Evolutionary conservation across 345 rosid species (phyloP).

Genomic region (Theobroma cacao): DNA sequence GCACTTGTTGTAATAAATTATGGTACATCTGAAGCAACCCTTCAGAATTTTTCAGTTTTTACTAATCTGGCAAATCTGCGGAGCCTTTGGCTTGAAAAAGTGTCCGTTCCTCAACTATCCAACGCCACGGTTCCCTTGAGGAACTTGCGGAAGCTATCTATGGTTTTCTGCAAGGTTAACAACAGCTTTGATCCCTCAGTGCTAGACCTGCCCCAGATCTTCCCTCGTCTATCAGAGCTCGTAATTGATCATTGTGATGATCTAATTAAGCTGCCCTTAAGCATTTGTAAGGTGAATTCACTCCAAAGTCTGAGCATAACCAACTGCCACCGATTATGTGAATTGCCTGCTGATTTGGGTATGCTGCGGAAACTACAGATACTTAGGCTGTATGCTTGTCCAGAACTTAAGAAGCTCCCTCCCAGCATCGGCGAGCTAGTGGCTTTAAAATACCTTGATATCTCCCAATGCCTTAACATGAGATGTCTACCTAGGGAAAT

Average conservation of each 20-base stretch:
- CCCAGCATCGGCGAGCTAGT: slow-evolving; percentile 48
- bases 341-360: slow-evolving; percentile 53
- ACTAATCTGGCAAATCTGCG: slow-evolving; percentile 48
- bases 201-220: slow-evolving; percentile 44
- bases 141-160: slow-evolving; percentile 58
- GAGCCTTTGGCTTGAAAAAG: slow-evolving; percentile 91
- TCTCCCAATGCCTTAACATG: slow-evolving; percentile 72
- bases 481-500: slow-evolving; percentile 57
- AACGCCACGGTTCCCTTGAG: slow-evolving; percentile 41
- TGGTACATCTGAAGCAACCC: slow-evolving; percentile 46
- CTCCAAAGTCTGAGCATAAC: slow-evolving; percentile 72
- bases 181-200: slow-evolving; percentile 51
- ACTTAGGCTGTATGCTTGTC: slow-evolving; percentile 79
- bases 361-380: slow-evolving; percentile 46
- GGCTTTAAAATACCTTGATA: slow-evolving; percentile 61
- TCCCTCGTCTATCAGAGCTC: slow-evolving; percentile 64
- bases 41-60: slow-evolving; percentile 53
- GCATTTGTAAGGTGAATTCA: slow-evolving; percentile 45
- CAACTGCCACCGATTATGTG: slow-evolving; percentile 70
- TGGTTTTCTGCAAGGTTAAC: slow-evolving; percentile 70
- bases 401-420: slow-evolving; percentile 55
- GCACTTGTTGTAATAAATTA: slow-evolving; percentile 71
- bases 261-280: slow-evolving; percentile 52
- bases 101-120: slow-evolving; percentile 46
- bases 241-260: slow-evolving; percentile 83